These are phyloP conservation scores for Elsinoe ampelina DNA, from an alignment of 2,329 filamentous ascomycete genomes.

Conservation along the genomic window DNA sequence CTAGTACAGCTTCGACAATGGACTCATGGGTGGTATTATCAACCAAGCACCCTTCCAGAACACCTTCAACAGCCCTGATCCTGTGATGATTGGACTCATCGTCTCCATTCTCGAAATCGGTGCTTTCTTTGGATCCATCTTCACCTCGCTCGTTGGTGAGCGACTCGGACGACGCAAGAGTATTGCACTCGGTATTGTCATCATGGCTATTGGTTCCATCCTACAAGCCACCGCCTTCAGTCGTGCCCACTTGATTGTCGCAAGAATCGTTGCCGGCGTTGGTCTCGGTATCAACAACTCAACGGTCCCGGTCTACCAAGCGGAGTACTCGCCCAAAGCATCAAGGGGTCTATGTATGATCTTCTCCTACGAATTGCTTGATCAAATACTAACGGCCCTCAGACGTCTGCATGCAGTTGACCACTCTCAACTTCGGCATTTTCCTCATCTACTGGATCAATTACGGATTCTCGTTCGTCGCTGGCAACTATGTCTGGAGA, in stretches of 20 bases:
- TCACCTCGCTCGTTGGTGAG: conserved; percentile 35
- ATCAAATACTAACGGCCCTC: not conserved
- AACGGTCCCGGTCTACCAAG: conserved; percentile 36
- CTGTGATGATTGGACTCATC: conserved; percentile 35
- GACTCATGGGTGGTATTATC: conserved; percentile 26
- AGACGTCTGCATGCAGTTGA: conserved; percentile 35
- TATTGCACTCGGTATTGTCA: conserved; percentile 34
- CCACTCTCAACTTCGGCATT: conserved; percentile 40
- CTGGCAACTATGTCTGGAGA: conserved; percentile 32
- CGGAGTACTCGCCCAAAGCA: conserved; percentile 32
- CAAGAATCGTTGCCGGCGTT: conserved; percentile 21
- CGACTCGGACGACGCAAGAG: conserved; percentile 36
- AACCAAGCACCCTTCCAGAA: conserved; percentile 33
- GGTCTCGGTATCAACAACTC: conserved; percentile 37
- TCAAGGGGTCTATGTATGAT: conserved; percentile 28
- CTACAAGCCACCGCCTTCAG: conserved; percentile 20
- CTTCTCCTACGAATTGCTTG: not conserved
- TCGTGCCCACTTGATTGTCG: conserved; percentile 20
- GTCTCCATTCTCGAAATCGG: conserved; percentile 42
- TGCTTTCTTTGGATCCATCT: conserved; percentile 35
- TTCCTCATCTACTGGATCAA: conserved; percentile 41
- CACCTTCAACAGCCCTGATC: conserved; percentile 27
- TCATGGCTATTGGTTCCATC: conserved; percentile 31
- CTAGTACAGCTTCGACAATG: conserved; percentile 16
- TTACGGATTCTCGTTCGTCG: conserved; percentile 30